Base-by-base conservation (phyloP, 805 yeast genomes). In the Ogataea parapolymorpha region DNA sequence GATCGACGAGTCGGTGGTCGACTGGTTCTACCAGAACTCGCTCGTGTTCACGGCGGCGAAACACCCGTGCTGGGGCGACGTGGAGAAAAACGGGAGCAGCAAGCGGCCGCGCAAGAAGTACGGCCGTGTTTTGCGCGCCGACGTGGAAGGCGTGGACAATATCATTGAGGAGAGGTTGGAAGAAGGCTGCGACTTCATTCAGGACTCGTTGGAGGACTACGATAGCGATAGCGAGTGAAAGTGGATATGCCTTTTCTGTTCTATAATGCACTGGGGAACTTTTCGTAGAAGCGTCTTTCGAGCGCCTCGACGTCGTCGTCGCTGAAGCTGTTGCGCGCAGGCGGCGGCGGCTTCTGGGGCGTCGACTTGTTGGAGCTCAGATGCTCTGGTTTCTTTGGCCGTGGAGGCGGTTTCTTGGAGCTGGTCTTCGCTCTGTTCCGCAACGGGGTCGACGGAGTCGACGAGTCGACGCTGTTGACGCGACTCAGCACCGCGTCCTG, bases 11-110 rank as follows among this genome's bases (percentile, higher is more conserved):
- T 78, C 84, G 7, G 75, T 90, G 66, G 76, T 85, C 13, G 96
- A 90, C 56, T 90, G 97, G 96, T 93, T 80, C 63, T 89, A 80
- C 66, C 80, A 81, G 49, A 84, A 86, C 54, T 87, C 96, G 2
- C 74, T 91, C 20, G 77, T 91, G 0, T 90, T 89, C 62, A 79
- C 96, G 3, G 73, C 87, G 37, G 66, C 71, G 39, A 74, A 73
- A 44, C 95, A 93, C 61, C 70, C 84, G 5, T 84, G 93, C 50
- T 91, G 97, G 97, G 82, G 80, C 20, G 63, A 55, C 26, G 58
- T 51, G 20, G 59, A 58, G 20, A 56, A 55, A 14, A 46, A 49
- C 32, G 66, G 67, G 11, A 49, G 62, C 15, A 52, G 44, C 38
- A 88, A 87, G 56, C 75, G 82, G 57, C 96, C 96, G 27, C 77